Conservation (phyloP, 108 stramenopile species). For the Poteriospumella lacustris region DNA sequence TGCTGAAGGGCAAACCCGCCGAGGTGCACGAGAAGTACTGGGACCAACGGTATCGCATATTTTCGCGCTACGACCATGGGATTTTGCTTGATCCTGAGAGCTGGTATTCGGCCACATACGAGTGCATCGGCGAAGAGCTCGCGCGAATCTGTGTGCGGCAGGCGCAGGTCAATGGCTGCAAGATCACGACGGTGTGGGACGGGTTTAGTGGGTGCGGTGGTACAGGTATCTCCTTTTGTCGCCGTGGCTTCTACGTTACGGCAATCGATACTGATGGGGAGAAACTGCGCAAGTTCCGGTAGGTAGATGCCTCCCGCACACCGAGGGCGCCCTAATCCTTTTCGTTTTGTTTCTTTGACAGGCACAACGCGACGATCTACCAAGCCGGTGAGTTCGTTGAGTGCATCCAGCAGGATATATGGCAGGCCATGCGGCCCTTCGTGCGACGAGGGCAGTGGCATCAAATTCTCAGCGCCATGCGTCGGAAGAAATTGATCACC, state of each 20-base stretch:
- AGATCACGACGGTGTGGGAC: conserved; percentile 67
- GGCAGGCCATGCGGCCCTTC: no score
- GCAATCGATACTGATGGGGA: conserved; percentile 77
- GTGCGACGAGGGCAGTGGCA: no score
- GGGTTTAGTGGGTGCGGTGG: conserved; percentile 90
- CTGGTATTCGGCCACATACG: conserved; percentile 95
- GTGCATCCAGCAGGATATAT: conserved; percentile 50
- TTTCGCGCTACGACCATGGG: conserved; percentile 79
- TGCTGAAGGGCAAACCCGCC: background rate
- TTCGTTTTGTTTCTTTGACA: background rate
- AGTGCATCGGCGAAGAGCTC: conserved; percentile 81
- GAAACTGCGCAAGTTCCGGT: conserved; percentile 76
- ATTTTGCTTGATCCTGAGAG: conserved; percentile 81
- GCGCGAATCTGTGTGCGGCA: conserved; percentile 57
- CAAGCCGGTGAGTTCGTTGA: conserved; percentile 58
- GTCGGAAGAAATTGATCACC: no score
- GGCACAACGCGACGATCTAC: conserved; percentile 82
- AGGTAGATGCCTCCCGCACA: background rate
- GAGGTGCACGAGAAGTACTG: conserved; percentile 79
- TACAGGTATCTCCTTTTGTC: conserved; percentile 77
- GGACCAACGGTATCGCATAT: conserved; percentile 82
- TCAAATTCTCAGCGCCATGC: no score
- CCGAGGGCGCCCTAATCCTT: background rate
- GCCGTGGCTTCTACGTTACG: conserved; percentile 64
- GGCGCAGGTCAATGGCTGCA: no score